Evolutionary conservation across 2,329 filamentous ascomycete species (phyloP).

Genomic region (Beauveria brongniartii): DNA sequence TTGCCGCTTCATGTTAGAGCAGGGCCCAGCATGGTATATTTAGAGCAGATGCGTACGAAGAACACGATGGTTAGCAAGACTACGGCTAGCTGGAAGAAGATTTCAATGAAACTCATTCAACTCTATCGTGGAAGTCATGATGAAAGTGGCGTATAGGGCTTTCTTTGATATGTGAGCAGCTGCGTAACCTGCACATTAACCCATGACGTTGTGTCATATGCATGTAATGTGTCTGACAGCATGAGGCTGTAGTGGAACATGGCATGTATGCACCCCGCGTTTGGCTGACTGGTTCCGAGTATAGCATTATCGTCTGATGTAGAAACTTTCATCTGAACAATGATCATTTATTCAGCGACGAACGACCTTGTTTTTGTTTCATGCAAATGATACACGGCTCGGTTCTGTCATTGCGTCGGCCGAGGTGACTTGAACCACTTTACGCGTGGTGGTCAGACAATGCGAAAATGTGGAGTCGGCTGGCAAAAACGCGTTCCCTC

Average conservation of each 20-base stretch:
- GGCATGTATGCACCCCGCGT: background rate
- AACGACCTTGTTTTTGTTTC: no score
- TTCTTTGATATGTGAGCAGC: no score
- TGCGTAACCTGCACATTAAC: background rate
- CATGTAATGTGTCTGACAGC: background rate
- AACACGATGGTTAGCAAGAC: background rate
- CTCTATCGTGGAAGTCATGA: background rate
- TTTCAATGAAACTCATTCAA: background rate
- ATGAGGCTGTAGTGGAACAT: conserved; percentile 1
- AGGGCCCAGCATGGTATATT: conserved; percentile 2
- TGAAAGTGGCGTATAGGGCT: no score
- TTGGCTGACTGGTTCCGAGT: background rate
- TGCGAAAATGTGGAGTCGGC: background rate
- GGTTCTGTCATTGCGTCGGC: background rate
- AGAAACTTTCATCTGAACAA: no score
- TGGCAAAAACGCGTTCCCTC: conserved; percentile 1
- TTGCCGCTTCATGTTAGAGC: background rate
- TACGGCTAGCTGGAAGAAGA: background rate
- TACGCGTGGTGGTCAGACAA: background rate
- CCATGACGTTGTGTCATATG: background rate
- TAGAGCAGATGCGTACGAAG: background rate
- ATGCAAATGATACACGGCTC: background rate
- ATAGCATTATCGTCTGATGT: no score
- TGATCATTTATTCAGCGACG: background rate
- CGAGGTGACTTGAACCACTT: background rate